These are phyloP conservation scores for Neonectria ditissima DNA, from an alignment of 2,329 filamentous ascomycete species.

Conservation along the genomic window DNA sequence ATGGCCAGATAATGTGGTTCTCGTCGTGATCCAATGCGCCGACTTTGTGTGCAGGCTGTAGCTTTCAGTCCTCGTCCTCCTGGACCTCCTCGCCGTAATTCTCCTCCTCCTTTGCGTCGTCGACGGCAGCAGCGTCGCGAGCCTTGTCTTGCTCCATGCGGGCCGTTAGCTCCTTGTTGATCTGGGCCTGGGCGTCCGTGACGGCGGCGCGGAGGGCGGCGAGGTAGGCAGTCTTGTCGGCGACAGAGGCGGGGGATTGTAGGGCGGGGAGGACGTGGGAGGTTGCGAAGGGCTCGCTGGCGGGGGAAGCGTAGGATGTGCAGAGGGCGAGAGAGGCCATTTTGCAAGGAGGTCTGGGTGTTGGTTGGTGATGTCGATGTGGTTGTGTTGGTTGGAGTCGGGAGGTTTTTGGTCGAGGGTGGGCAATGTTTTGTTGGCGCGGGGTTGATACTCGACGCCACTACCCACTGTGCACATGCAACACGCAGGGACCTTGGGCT, in stretches of 20 bases:
- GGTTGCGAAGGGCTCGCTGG: slow-evolving; percentile 61
- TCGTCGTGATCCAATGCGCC: not conserved
- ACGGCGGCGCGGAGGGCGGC: slow-evolving; percentile 68
- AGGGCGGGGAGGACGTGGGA: slow-evolving; percentile 52
- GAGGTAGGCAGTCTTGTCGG: slow-evolving; percentile 71
- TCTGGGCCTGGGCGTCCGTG: slow-evolving; percentile 68
- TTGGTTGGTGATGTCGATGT: slow-evolving; percentile 2
- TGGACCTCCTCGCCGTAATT: slow-evolving; percentile 89
- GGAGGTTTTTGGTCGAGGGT: slow-evolving; percentile 15
- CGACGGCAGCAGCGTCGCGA: slow-evolving; percentile 56
- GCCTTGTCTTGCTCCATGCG: slow-evolving; percentile 81
- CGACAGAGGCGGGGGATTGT: slow-evolving; percentile 49
- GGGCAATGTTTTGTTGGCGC: slow-evolving; percentile 28
- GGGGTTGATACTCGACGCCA: slow-evolving; percentile 39
- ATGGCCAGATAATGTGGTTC: not conserved
- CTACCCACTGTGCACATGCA: slow-evolving; percentile 8
- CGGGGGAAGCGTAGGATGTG: slow-evolving; percentile 66
- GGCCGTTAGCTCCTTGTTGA: slow-evolving; percentile 78
- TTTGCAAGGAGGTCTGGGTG: slow-evolving; percentile 3
- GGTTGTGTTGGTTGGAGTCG: not conserved
- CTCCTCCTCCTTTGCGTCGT: slow-evolving; percentile 74
- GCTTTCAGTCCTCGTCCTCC: slow-evolving; percentile 66
- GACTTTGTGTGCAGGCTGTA: not conserved
- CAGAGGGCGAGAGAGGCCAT: slow-evolving; percentile 48
- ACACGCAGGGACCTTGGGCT: not conserved